Conservation (phyloP, 768 basidiomycete species). For the Leccinum longicurvipes region DNA sequence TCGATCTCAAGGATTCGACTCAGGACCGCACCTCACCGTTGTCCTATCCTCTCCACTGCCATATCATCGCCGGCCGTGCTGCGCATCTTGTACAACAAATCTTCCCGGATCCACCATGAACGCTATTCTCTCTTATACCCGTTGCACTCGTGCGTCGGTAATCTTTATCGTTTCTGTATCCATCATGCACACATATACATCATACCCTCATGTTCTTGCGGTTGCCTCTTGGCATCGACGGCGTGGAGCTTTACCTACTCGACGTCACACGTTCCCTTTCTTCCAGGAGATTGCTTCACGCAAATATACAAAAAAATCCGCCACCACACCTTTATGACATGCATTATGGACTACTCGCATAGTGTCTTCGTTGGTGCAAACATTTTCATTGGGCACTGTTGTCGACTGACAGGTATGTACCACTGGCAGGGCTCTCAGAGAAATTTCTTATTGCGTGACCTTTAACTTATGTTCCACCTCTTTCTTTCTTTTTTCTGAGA, state of each 20-base stretch:
- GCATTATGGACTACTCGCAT: slow-evolving; percentile 28
- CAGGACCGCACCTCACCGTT: not conserved
- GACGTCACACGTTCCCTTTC: slow-evolving; percentile 14
- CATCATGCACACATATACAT: slow-evolving; percentile 28
- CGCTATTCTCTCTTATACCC: slow-evolving; percentile 23
- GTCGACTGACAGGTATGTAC: slow-evolving; percentile 16
- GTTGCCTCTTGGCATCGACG: slow-evolving; percentile 16
- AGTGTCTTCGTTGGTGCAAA: slow-evolving; percentile 20
- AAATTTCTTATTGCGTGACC: slow-evolving; percentile 19
- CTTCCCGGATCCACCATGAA: slow-evolving; percentile 7
- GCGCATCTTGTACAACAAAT: slow-evolving; percentile 25
- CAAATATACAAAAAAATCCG: slow-evolving; percentile 21
- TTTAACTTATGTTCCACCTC: slow-evolving; percentile 18
- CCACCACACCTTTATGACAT: slow-evolving; percentile 23
- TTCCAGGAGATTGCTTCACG: slow-evolving; percentile 11
- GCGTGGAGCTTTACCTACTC: slow-evolving; percentile 13
- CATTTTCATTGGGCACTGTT: slow-evolving; percentile 8
- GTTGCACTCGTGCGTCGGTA: slow-evolving; percentile 28
- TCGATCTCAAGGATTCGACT: slow-evolving; percentile 13
- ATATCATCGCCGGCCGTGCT: slow-evolving; percentile 10
- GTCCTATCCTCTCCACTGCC: slow-evolving; percentile 1
- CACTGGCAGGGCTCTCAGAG: slow-evolving; percentile 22
- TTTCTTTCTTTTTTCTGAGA: slow-evolving; percentile 1
- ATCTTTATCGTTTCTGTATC: slow-evolving; percentile 34
- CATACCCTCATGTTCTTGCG: slow-evolving; percentile 24